Base-by-base conservation (phyloP, 2,329 filamentous ascomycete genomes). In the Chaetomiaceae sp. region DNA sequence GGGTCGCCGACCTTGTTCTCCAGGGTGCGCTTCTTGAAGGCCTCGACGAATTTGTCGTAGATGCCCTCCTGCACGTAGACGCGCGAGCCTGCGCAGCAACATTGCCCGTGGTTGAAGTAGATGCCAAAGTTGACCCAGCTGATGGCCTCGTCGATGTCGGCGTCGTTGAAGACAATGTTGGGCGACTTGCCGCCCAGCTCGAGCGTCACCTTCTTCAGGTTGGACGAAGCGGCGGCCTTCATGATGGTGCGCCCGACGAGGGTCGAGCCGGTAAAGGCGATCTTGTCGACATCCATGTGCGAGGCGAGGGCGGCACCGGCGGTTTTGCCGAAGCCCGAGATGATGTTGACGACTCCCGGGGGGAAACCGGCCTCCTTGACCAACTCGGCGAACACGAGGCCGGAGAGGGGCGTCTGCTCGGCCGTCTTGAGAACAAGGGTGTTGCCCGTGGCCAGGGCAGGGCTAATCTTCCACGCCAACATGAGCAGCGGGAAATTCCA, bases 401-500 rank as follows among this genome's bases (percentile, higher is more conserved):
- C 85, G 33, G 84, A 85, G 43, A 89, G 80, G 14, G 86, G 86
- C 9, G 86, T 89, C 75, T 89, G 85, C 73, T 89, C 86, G 58
- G 86, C 85, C 20, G 84, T 81, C 81, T 90, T 90, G 66, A 90
- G 71, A 65, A 90, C 79, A 51, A 90, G 67, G 4, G 77, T 81
- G 80, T 89, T 89, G 65, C 87, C 86, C 33, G 82, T 82, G 61
- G 85, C 84, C 64, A 90, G 75, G 40, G 86, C 86, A 44, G 86
- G 86, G 55, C 80, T 85, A 57, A 89, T 84, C 81, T 95, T 95
- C 89, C 89, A 95, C 48, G 80, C 79, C 68, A 79, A 79, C 87
- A 91, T 91, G 66, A 88, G 80, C 41, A 92, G 75, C 7, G 88
- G 88, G 75, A 90, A 92, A 77, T 92, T 92, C 88, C 88, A 91